Conservation (phyloP, 2,329 filamentous ascomycete species). For the Pseudogymnoascus sp. region DNA sequence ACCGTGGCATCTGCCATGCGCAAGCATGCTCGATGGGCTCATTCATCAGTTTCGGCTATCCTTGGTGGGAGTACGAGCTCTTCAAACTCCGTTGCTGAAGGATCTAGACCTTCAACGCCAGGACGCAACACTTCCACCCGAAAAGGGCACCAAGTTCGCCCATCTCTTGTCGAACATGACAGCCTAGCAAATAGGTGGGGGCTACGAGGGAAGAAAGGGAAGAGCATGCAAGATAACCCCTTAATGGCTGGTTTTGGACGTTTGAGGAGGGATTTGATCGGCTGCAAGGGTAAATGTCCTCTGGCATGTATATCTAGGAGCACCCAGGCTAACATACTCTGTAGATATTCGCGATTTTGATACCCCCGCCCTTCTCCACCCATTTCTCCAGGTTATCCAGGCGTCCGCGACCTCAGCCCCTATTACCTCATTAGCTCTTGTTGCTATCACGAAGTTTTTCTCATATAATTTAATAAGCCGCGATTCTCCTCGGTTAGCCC, state of each 20-base stretch:
- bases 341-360: conserved; percentile 82
- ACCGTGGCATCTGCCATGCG: conserved; percentile 97
- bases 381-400: conserved; percentile 93
- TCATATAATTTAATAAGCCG: conserved; percentile 85
- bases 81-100: conserved; percentile 47
- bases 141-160: conserved; percentile 20
- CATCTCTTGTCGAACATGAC: conserved; percentile 37
- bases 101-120: conserved; percentile 34
- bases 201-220: conserved; percentile 85
- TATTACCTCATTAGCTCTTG: conserved; percentile 88
- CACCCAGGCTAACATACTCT: conserved; percentile 22
- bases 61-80: conserved; percentile 59
- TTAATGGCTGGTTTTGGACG: conserved; percentile 92
- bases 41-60: conserved; percentile 93
- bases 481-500: conserved; percentile 74
- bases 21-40: conserved; percentile 91
- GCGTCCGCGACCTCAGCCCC: conserved; percentile 92
- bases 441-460: conserved; percentile 93
- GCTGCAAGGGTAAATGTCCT: conserved; percentile 59
- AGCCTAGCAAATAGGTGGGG: conserved; percentile 81
- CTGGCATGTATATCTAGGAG: not conserved
- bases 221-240: conserved; percentile 95
- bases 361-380: conserved; percentile 78
- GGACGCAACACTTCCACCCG: conserved; percentile 21
- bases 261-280: conserved; percentile 77